phyloP scores from a whole-genome alignment of 352 stramenopile genomes.

The Phytophthora capsici region DNA sequence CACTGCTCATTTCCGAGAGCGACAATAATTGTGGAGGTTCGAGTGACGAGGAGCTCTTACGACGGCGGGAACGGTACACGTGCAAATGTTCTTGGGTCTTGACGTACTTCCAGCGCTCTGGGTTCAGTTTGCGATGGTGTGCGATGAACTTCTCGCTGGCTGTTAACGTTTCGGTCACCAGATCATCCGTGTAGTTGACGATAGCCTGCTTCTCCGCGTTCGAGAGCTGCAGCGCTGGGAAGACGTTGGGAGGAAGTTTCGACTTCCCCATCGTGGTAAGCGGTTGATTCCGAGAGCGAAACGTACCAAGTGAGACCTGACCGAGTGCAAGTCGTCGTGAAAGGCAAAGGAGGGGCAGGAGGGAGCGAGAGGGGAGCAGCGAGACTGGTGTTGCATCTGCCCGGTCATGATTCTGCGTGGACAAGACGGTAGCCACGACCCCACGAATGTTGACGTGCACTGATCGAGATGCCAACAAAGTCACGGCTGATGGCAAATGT shows the following conservation, averaged over 20 bases:
- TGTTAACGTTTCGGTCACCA: slow-evolving; percentile 38
- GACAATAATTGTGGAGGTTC: slow-evolving; percentile 19
- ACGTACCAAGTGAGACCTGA: slow-evolving; percentile 3
- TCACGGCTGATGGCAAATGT: neutral
- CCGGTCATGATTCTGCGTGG: slow-evolving; percentile 8
- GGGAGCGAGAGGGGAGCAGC: slow-evolving; percentile 5
- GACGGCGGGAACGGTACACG: slow-evolving; percentile 41
- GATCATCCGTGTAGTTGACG: slow-evolving; percentile 39
- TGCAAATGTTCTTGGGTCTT: slow-evolving; percentile 40
- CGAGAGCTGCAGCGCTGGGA: slow-evolving; percentile 33
- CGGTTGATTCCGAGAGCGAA: neutral
- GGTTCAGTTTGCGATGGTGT: slow-evolving; percentile 37
- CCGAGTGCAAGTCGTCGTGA: neutral
- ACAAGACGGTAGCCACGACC: slow-evolving; percentile 3
- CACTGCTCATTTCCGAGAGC: slow-evolving; percentile 22
- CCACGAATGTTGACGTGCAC: neutral
- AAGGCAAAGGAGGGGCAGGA: slow-evolving; percentile 27
- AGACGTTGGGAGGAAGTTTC: slow-evolving; percentile 31
- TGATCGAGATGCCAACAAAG: neutral
- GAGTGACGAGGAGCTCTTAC: slow-evolving; percentile 20
- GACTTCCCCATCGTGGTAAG: slow-evolving; percentile 24
- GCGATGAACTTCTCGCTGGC: slow-evolving; percentile 40
- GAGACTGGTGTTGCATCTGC: slow-evolving; percentile 17
- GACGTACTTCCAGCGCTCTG: slow-evolving; percentile 40
- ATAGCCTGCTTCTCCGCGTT: slow-evolving; percentile 28